phyloP scores from a whole-genome alignment of 177 flowering plant genomes.

The Vitis hybrid region DNA sequence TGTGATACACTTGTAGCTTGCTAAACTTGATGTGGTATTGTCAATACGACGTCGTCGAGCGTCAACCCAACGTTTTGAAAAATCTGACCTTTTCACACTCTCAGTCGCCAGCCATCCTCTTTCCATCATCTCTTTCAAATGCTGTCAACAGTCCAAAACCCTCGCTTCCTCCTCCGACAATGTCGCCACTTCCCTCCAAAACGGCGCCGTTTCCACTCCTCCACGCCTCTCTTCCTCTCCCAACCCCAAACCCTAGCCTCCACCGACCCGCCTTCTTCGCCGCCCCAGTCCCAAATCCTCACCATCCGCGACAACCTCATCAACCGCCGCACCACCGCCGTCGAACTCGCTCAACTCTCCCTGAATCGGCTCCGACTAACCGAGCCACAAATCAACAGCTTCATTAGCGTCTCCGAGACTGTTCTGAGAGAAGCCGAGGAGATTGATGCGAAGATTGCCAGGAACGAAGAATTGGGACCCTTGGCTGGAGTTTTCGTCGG shows the following conservation, averaged over 20 bases:
- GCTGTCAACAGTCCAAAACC: conserved; percentile 58
- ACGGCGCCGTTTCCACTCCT: conserved; percentile 9
- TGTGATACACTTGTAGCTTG: no score
- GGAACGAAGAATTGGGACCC: conserved; percentile 62
- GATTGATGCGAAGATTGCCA: conserved; percentile 51
- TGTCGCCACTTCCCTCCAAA: conserved; percentile 12
- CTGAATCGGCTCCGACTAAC: conserved; percentile 41
- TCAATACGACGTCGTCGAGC: no score
- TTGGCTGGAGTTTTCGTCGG: conserved; percentile 77
- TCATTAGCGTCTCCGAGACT: conserved; percentile 52
- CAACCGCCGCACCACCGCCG: conserved; percentile 55
- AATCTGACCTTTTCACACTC: neutral
- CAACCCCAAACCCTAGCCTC: conserved; percentile 4
- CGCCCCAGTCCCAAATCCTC: conserved; percentile 69
- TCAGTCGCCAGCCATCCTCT: neutral
- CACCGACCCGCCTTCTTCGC: conserved; percentile 15
- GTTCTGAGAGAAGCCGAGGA: conserved; percentile 52
- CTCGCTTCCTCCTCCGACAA: conserved; percentile 39
- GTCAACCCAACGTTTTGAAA: no score
- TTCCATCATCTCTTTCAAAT: conserved; percentile 22
- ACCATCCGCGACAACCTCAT: conserved; percentile 64
- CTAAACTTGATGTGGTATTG: no score
- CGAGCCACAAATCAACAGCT: conserved; percentile 56
- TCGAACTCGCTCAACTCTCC: conserved; percentile 44
- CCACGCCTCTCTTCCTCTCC: conserved; percentile 8